phyloP scores from a whole-genome alignment of 169 alveolate species.

The Plasmodium malariae region DNA sequence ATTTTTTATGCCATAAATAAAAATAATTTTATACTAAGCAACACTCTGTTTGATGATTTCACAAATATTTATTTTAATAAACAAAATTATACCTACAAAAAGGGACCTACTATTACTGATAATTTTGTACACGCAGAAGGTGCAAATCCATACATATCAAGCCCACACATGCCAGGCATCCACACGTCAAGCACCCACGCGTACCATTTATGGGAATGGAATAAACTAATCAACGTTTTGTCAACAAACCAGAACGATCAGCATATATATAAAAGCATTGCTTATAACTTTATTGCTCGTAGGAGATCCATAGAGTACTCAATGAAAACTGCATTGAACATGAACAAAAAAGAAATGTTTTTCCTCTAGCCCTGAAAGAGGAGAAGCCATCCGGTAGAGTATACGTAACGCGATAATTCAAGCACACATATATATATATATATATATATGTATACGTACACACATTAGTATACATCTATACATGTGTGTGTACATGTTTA shows the following conservation, averaged over 20 bases:
- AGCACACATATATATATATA: not conserved
- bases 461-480: no score
- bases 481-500: no score
- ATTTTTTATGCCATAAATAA: constrained; percentile 37
- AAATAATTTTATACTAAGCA: constrained; percentile 13
- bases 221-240: no score
- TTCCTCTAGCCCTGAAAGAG: not conserved
- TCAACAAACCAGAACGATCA: constrained; percentile 3
- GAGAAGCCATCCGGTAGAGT: not conserved
- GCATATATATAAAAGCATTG: constrained; percentile 5
- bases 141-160: no score
- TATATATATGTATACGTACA: no score
- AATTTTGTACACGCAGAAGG: no score
- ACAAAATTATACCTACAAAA: no score
- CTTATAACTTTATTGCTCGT: constrained; percentile 37
- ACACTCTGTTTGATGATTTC: not conserved
- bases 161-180: no score
- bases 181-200: no score
- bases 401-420: not conserved
- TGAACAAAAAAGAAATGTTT: constrained; percentile 1
- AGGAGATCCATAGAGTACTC: constrained; percentile 3
- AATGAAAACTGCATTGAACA: constrained; percentile 1
- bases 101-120: not conserved
- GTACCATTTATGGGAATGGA: no score
- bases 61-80: constrained; percentile 21